phyloP scores from a whole-genome alignment of 2,329 filamentous ascomycete genomes.

The Alternaria metachromatica region DNA sequence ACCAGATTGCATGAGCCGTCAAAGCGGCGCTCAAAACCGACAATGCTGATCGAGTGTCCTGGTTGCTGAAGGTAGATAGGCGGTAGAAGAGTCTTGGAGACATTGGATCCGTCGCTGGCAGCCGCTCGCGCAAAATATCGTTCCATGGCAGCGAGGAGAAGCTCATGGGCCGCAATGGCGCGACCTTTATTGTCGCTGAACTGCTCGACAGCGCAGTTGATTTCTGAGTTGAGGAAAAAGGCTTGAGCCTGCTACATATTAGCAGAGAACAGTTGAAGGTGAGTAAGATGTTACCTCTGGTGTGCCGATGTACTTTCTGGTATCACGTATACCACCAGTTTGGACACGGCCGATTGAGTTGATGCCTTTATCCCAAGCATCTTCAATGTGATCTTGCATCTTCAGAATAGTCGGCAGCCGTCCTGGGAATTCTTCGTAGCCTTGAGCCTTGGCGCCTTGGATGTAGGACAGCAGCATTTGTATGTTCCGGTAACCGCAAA shows the following conservation, averaged over 20 bases:
- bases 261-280: conserved; percentile 4
- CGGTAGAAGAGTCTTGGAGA: conserved; percentile 74
- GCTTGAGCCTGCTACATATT: conserved; percentile 72
- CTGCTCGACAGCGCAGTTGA: conserved; percentile 62
- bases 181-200: conserved; percentile 56
- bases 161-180: conserved; percentile 56
- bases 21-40: conserved; percentile 76
- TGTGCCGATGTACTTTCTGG: conserved; percentile 94
- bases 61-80: conserved; percentile 91
- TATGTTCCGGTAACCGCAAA: conserved; percentile 94
- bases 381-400: conserved; percentile 86
- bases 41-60: conserved; percentile 89
- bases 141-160: conserved; percentile 73
- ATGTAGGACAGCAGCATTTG: conserved; percentile 89
- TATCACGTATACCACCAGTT: conserved; percentile 86
- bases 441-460: conserved; percentile 63
- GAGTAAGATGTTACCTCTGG: conserved; percentile 68
- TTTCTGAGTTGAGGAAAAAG: conserved; percentile 72
- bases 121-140: conserved; percentile 71
- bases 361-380: conserved; percentile 85
- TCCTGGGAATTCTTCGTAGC: conserved; percentile 65
- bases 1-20: conserved; percentile 73
- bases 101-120: conserved; percentile 60
- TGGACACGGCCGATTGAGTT: conserved; percentile 76
- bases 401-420: conserved; percentile 77